These are phyloP conservation scores for Kodamaea kaohsiungensis DNA, from an alignment of 805 yeast species.

Conservation along the genomic window DNA sequence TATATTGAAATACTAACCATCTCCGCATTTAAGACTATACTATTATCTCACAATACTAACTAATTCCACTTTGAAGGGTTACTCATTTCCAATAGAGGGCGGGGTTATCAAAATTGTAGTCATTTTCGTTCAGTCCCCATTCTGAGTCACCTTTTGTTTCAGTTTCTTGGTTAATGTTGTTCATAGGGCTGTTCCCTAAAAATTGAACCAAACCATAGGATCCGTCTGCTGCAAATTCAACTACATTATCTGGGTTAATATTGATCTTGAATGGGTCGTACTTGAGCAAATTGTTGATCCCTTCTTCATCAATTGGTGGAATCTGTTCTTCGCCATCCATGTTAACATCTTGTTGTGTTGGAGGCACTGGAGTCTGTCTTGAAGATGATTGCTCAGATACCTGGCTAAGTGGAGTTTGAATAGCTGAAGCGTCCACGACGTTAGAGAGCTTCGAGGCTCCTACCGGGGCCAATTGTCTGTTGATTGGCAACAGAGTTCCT, in stretches of 20 bases:
- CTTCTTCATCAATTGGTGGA: slow-evolving; percentile 14
- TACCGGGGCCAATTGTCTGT: not conserved
- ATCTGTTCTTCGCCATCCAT: not conserved
- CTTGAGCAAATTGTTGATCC: slow-evolving; percentile 26
- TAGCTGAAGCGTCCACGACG: not conserved
- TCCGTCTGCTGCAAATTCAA: slow-evolving; percentile 79
- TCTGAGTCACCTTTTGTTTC: not conserved
- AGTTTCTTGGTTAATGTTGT: not conserved
- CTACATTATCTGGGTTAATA: slow-evolving; percentile 26
- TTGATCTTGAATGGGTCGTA: slow-evolving; percentile 42
- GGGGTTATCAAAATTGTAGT: not conserved
- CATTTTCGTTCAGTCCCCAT: not conserved
- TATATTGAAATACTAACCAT: too few species aligned
- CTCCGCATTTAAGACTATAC: too few species aligned
- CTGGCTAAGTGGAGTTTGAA: too few species aligned
- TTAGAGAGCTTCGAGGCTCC: not conserved
- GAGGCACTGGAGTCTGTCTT: not conserved
- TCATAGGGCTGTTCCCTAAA: slow-evolving; percentile 38
- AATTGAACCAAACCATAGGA: slow-evolving; percentile 75
- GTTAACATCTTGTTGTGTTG: not conserved
- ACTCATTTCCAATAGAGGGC: not conserved
- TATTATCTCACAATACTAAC: too few species aligned
- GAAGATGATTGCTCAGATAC: too few species aligned
- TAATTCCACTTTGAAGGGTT: not conserved
- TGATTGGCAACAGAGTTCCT: not conserved